Conservation (phyloP, 2,329 filamentous ascomycete genomes). For the Cladosporium sp. region DNA sequence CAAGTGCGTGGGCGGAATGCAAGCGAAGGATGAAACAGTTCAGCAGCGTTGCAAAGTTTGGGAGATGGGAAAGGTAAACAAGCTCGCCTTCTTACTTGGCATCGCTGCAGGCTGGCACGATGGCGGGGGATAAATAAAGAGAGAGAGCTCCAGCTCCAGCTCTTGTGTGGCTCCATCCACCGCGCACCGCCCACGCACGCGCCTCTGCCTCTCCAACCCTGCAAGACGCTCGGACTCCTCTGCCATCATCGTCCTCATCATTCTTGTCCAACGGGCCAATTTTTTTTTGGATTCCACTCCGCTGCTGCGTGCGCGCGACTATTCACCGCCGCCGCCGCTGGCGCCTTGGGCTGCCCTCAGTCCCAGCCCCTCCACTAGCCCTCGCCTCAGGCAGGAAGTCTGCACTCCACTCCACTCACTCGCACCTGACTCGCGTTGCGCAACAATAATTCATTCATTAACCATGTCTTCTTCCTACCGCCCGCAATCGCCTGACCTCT, state of each 20-base stretch:
- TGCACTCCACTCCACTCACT: neutral
- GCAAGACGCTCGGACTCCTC: neutral
- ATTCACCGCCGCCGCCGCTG: neutral
- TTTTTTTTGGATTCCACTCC: neutral
- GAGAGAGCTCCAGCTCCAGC: neutral
- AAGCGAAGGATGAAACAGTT: neutral
- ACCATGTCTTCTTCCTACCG: slow-evolving; percentile 15
- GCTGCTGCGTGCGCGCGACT: neutral
- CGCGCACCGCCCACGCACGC: neutral
- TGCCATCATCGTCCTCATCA: neutral
- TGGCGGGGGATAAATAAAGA: slow-evolving; percentile 3
- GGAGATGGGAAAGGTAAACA: slow-evolving; percentile 6
- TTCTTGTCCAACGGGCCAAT: neutral
- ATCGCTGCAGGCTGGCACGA: neutral
- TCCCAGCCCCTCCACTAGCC: neutral
- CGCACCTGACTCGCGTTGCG: slow-evolving; percentile 15
- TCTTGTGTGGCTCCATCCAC: neutral
- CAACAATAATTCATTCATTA: slow-evolving; percentile 16
- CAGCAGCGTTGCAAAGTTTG: slow-evolving; percentile 5
- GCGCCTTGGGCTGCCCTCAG: neutral
- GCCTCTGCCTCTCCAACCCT: neutral
- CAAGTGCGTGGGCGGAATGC: neutral
- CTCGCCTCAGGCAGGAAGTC: slow-evolving; percentile 9
- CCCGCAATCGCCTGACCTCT: slow-evolving; percentile 18
- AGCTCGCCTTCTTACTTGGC: neutral